These are phyloP conservation scores for Tylopilus sp. DNA, from an alignment of 768 basidiomycete genomes.

Conservation along the genomic window DNA sequence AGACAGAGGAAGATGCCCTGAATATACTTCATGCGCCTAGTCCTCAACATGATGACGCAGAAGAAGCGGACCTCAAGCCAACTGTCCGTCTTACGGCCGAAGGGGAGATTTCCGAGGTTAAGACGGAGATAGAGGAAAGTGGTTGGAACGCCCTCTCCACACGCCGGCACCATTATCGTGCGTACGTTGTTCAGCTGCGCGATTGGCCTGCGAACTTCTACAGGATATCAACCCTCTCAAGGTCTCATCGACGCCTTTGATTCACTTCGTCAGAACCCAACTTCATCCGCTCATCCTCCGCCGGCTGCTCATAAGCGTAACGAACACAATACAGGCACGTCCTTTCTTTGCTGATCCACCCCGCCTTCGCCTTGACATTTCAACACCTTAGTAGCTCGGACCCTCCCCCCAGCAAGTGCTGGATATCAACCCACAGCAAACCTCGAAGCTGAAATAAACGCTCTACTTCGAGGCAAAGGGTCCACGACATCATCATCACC, in stretches of 20 bases:
- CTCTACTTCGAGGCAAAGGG: background rate
- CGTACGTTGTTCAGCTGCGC: background rate
- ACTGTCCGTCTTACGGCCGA: constrained; percentile 2
- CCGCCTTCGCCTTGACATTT: background rate
- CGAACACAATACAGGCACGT: background rate
- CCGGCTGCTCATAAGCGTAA: background rate
- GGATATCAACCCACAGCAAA: constrained; percentile 9
- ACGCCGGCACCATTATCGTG: background rate
- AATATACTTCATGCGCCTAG: constrained; percentile 8
- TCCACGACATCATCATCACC: background rate
- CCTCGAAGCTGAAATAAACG: constrained; percentile 4
- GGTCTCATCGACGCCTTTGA: constrained; percentile 14
- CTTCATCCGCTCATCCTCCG: background rate
- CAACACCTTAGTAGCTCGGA: background rate
- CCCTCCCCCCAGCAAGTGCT: background rate
- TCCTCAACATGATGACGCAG: constrained; percentile 1
- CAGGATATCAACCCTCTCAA: constrained; percentile 14
- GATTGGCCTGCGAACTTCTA: background rate
- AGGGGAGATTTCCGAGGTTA: constrained; percentile 2
- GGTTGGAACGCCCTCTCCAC: background rate
- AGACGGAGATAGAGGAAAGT: constrained; percentile 1
- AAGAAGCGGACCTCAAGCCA: constrained; percentile 1
- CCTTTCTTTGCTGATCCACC: background rate
- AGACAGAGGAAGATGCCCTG: constrained; percentile 25
- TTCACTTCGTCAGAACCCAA: background rate